Evolutionary conservation across 2,329 filamentous ascomycete genomes (phyloP).

Genomic region (Cladophialophora carrionii): DNA sequence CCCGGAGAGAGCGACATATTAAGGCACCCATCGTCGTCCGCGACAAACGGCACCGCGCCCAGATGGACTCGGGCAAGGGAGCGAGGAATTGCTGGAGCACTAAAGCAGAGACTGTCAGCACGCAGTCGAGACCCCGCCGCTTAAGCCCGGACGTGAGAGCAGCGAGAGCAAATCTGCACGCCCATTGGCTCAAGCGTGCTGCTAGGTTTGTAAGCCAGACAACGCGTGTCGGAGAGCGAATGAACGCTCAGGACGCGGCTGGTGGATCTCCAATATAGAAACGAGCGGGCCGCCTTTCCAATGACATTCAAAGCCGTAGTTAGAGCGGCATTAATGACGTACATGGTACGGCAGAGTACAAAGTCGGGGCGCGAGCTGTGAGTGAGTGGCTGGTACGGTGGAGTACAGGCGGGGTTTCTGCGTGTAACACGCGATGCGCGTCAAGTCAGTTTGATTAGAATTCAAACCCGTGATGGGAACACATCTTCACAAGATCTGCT

Average conservation of each 20-base stretch:
- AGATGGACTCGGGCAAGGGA: background rate
- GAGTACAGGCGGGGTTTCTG: background rate
- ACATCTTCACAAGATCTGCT: background rate
- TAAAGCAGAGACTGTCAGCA: slow-evolving; percentile 5
- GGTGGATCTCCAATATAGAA: slow-evolving; percentile 1
- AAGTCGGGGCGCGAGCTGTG: too few relatives aligned
- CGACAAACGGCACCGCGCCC: background rate
- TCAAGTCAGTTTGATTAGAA: background rate
- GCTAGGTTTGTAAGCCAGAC: background rate
- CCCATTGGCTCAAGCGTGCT: background rate
- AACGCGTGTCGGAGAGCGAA: background rate
- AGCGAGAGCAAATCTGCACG: background rate
- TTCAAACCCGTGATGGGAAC: background rate
- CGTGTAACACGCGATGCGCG: background rate
- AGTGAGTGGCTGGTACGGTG: background rate
- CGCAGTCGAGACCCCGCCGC: background rate
- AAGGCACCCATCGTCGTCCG: background rate
- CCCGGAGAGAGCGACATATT: background rate
- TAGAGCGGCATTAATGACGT: background rate
- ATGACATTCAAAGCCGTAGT: background rate
- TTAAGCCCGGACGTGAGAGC: background rate
- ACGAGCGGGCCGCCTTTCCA: slow-evolving; percentile 1
- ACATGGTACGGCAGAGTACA: background rate
- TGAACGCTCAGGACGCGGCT: background rate
- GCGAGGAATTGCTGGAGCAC: background rate